Base-by-base conservation (phyloP, 2,329 filamentous ascomycete species). In the Alternaria sp. region DNA sequence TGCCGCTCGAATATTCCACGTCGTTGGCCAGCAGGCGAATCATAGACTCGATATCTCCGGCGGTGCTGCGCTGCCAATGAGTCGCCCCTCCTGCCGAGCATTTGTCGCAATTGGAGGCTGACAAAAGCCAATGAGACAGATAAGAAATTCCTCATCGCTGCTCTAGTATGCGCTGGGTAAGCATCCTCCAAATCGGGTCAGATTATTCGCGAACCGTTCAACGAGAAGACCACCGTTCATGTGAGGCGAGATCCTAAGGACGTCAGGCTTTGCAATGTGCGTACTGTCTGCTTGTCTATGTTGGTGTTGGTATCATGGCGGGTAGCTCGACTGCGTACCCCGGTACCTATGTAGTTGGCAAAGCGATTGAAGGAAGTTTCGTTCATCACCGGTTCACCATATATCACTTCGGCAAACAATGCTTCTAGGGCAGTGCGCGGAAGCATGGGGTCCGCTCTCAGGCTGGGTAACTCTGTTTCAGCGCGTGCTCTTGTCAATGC, bases 31-130 rank as follows among this genome's bases (percentile, higher is more conserved):
- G 32, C 38, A 63, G 56, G 34, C 72, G 68, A 75, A 74, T 75
- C 65, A 60, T 16, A n/a, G 38, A 34, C 49, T 51, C 48, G 28
- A 52, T 41, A 43, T 57, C 27, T 45, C 55, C 52, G 66, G 72
- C 69, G 68, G 66, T 68, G 65, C 66, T 62, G 56, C 60, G 49
- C 57, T 64, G 67, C 69, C 66, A 67, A 65, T 64, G 28, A 49
- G 34, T 22, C 28, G 48, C 55, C 57, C 60, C 59, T 58, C 57
- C 44, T 56, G 64, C 62, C 61, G 54, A 63, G 62, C 38, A n/a
- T 40, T 14, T 55, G 58, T 62, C 59, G 64, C 51, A 57, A 63
- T 59, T 44, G 48, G 40, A 56, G 54, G 44, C 22, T 38, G 51
- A 48, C n/a, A 10, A 20, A 28, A 30, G 54, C 48, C 36, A 50